Base-by-base conservation (phyloP, 148 eudicot genomes). In the Agrostemma githago region DNA sequence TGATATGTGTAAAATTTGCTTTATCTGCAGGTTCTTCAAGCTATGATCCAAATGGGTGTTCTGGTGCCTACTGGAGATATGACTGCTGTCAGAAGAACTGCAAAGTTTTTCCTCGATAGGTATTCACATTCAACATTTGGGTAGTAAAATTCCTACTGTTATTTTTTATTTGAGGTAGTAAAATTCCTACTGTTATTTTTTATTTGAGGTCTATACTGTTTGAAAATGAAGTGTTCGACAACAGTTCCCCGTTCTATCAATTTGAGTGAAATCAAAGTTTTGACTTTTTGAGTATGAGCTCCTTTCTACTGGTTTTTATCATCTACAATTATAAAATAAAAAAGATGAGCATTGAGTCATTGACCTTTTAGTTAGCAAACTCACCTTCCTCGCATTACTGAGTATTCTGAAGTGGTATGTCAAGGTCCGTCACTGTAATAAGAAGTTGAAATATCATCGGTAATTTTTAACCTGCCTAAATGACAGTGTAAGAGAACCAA, bases 1-100 rank as follows among this genome's bases (percentile, higher is more conserved):
- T 12, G 38, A 12, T 38, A 37, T n/a, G 58, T 34, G 16, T 61
- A 42, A 16, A 66, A 74, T 57, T 68, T 63, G 75, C 63, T 42
- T 38, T 73, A 57, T 63, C 38, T 77, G 76, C 86, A 95, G 98
- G 97, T 95, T 71, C 87, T 95, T 80, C 90, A 92, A 80, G 86
- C 98, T 61, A 95, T 88, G 96, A 78, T 95, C 84, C 96, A 90
- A 81, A 95, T 95, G 98, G 98, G 98, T 66, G 96, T 95, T 69
- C 89, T 95, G 44, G 98, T 95, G 44, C 98, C 98, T 79, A 95
- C 98, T 46, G 98, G 98, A 71, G 98, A 95, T 76, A 86, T 89
- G 90, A 95, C 98, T 72, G 98, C 98, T 77, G 90, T 95, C 66
- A 85, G 96, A 84, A 81, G 98, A 82, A 95, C 98, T 65, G 98